These are phyloP conservation scores for Ensete glaucum DNA, from an alignment of 176 grass and related monocot species.

Conservation along the genomic window DNA sequence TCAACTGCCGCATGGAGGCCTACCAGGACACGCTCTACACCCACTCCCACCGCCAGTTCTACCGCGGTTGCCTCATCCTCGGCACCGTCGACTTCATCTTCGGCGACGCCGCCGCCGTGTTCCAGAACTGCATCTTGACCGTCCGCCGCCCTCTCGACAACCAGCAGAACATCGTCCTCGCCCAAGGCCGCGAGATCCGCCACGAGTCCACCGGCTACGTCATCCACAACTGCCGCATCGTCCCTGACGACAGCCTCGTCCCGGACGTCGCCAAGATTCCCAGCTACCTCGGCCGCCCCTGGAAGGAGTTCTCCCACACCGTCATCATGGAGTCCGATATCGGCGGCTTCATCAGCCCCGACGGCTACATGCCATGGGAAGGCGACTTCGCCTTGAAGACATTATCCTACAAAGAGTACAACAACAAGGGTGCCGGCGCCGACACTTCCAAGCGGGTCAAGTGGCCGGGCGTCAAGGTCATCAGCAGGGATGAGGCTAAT, in stretches of 20 bases:
- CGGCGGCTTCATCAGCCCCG: conserved; percentile 49
- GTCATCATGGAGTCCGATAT: conserved; percentile 82
- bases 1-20: conserved; percentile 84
- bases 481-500: conserved; percentile 29
- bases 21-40: conserved; percentile 95
- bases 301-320: conserved; percentile 65
- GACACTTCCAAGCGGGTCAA: conserved; percentile 34
- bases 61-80: conserved; percentile 68
- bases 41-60: conserved; percentile 74
- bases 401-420: conserved; percentile 65
- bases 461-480: conserved; percentile 54
- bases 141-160: conserved; percentile 65
- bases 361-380: conserved; percentile 70
- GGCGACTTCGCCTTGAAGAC: conserved; percentile 77
- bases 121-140: conserved; percentile 81
- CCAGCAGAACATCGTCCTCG: conserved; percentile 79
- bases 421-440: conserved; percentile 51
- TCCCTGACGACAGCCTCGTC: conserved; percentile 32
- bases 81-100: conserved; percentile 94
- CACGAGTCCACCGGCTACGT: conserved; percentile 77
- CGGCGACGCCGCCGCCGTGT: conserved; percentile 81
- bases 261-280: conserved; percentile 23
- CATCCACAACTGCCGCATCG: conserved; percentile 70
- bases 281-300: conserved; percentile 70
- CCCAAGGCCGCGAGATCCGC: conserved; percentile 54